Conservation (phyloP, 2,329 filamentous ascomycete species). For the Venturia carpophila region DNA sequence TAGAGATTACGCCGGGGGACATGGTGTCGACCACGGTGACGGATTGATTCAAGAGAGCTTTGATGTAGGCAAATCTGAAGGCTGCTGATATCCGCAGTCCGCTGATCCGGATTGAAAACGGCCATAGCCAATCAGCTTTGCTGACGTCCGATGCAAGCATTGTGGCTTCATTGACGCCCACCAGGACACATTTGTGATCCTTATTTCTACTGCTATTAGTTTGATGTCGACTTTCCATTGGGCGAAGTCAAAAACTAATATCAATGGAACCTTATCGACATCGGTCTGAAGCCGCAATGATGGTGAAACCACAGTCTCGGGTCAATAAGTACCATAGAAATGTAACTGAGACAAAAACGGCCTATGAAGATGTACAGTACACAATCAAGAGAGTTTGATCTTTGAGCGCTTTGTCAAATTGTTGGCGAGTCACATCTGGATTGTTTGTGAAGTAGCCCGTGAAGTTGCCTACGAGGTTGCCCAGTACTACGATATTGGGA, state of each 20-base stretch:
- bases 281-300: no score
- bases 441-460: conserved; percentile 46
- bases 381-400: conserved; percentile 46
- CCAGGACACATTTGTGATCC: no score
- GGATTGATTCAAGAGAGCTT: conserved; percentile 24
- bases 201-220: no score
- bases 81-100: conserved; percentile 26
- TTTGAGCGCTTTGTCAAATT: conserved; percentile 46
- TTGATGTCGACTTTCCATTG: no score
- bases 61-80: conserved; percentile 26
- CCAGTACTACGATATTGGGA: conserved; percentile 40
- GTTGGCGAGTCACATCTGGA: conserved; percentile 36
- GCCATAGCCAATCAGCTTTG: background rate
- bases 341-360: conserved; percentile 46
- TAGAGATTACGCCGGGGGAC: conserved; percentile 26
- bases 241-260: no score
- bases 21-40: conserved; percentile 26
- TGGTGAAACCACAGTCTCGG: background rate
- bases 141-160: background rate
- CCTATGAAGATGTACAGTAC: conserved; percentile 52
- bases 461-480: conserved; percentile 44
- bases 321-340: conserved; percentile 41
- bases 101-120: conserved; percentile 26
- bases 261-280: no score
- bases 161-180: no score